These are phyloP conservation scores for Phlyctochytrium arcticum DNA, from an alignment of 192 early-diverging fungal genomes.

Conservation along the genomic window DNA sequence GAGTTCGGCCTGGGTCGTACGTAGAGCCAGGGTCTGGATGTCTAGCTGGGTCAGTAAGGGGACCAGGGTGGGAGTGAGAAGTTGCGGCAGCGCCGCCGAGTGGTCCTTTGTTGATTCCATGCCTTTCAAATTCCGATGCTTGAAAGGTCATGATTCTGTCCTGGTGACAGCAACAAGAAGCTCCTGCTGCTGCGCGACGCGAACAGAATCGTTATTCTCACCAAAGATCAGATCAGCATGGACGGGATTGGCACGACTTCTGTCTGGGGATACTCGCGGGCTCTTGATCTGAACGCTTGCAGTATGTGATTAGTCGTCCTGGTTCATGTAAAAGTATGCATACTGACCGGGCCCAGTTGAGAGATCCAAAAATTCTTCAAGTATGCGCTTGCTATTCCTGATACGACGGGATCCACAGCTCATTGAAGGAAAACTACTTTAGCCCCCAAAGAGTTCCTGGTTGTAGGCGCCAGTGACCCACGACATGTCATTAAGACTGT, in stretches of 20 bases:
- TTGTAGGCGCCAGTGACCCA: slow-evolving; percentile 41
- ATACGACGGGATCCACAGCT: no score
- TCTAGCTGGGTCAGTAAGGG: slow-evolving; percentile 12
- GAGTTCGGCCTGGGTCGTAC: slow-evolving; percentile 13
- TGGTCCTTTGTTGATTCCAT: no score
- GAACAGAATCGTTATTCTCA: no score
- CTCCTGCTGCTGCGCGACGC: no score
- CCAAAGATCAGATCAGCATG: slow-evolving; percentile 14
- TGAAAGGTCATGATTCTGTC: no score
- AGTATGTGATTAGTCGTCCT: no score
- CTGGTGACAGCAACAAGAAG: no score
- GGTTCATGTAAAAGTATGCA: background rate
- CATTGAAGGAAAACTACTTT: background rate
- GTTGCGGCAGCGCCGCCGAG: background rate
- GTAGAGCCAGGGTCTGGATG: slow-evolving; percentile 12
- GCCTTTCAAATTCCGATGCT: no score
- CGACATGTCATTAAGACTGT: slow-evolving; percentile 51
- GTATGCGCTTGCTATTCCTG: no score
- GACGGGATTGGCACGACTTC: slow-evolving; percentile 37
- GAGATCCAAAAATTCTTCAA: no score
- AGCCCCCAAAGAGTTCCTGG: slow-evolving; percentile 31
- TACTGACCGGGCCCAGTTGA: no score
- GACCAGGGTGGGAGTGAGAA: background rate
- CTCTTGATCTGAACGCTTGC: slow-evolving; percentile 34
- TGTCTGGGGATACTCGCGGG: slow-evolving; percentile 39